phyloP scores from a whole-genome alignment of 1,139 yeast genomes.

The Kodamaea sp. region DNA sequence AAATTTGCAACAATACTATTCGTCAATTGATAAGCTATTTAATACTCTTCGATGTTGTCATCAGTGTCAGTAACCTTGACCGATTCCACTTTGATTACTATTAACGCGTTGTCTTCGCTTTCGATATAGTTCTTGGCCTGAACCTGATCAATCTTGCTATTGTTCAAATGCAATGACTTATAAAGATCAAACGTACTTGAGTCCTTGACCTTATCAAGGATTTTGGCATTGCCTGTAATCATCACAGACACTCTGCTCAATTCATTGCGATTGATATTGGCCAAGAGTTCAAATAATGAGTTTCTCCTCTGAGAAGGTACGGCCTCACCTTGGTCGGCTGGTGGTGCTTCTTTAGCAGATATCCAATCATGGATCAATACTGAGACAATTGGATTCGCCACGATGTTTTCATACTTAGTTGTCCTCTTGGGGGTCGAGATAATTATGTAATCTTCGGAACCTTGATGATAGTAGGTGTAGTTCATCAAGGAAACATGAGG shows the following conservation, averaged over 20 bases:
- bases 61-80: constrained; percentile 84
- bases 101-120: constrained; percentile 60
- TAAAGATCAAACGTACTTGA: constrained; percentile 54
- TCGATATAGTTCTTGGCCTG: constrained; percentile 54
- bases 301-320: constrained; percentile 32
- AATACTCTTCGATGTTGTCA: constrained; percentile 59
- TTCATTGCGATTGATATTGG: constrained; percentile 74
- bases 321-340: constrained; percentile 12
- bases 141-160: constrained; percentile 67
- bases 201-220: constrained; percentile 40
- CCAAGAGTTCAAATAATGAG: constrained; percentile 61
- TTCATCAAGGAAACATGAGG: constrained; percentile 93
- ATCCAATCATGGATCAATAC: constrained; percentile 87
- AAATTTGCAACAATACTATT: not conserved
- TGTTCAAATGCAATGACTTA: constrained; percentile 58
- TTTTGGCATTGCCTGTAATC: constrained; percentile 66
- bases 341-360: constrained; percentile 43
- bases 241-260: constrained; percentile 78
- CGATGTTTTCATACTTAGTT: constrained; percentile 67
- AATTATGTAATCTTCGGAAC: constrained; percentile 52
- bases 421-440: constrained; percentile 71
- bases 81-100: constrained; percentile 61
- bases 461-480: constrained; percentile 59
- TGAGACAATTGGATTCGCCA: constrained; percentile 71
- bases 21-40: constrained; percentile 3